Evolutionary conservation across 176 grass and related monocot genomes (phyloP).

Genomic region (maize (Zea mays)): Zm-B73-REFERENCE-NAM-5.0 NC_050101.1:157567501-157568000

Average conservation of each 20-base stretch:
- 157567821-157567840: no score
- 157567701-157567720: not conserved
- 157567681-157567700: not conserved
- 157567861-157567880: no score
- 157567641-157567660: not conserved
- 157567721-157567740: not conserved
- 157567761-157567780: not conserved
- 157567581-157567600: not conserved
- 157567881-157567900: no score
- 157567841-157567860: no score
- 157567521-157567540: not conserved
- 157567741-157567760: not conserved
- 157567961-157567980: constrained; percentile 78
- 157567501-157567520: not conserved
- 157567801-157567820: no score
- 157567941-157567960: constrained; percentile 17
- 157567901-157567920: no score
- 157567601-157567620: not conserved
- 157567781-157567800: no score
- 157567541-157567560: not conserved
- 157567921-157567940: constrained; percentile 39
- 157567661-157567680: not conserved
- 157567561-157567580: not conserved
- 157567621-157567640: not conserved
- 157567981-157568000: constrained; percentile 81